Percentiles rank a stretch among this genome's conserved stretches.
Evolutionary conservation across 306 rosid species (phyloP).

Genomic region (Cucumis cinereus): DNA sequence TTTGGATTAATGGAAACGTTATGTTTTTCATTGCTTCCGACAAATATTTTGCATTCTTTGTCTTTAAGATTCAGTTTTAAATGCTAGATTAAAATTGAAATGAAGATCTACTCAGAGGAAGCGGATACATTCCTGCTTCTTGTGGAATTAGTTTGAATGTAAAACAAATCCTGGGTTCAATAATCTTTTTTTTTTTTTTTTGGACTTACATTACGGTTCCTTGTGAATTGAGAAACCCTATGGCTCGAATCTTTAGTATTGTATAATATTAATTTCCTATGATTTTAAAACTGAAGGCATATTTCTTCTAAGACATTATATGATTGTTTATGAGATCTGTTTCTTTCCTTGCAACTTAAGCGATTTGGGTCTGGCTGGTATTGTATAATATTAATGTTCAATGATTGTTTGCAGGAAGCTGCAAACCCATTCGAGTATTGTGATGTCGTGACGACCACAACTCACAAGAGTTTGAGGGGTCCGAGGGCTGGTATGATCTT

Average conservation of each 20-base stretch:
- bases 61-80: not conserved
- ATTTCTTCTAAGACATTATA: not conserved
- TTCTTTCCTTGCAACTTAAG: not conserved
- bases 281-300: too few relatives aligned
- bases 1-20: not conserved
- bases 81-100: not conserved
- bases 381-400: not conserved
- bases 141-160: not conserved
- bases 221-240: not conserved
- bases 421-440: conserved; percentile 71
- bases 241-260: not conserved
- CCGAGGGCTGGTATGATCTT: conserved; percentile 98
- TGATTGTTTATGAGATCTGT: not conserved
- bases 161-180: not conserved
- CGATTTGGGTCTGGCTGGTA: not conserved
- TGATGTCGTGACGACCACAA: conserved; percentile 85
- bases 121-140: not conserved
- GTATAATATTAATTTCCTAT: too few relatives aligned
- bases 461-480: conserved; percentile 93
- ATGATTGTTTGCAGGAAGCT: conserved; percentile 47
- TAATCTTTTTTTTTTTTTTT: not conserved
- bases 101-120: not conserved
- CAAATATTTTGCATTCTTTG: not conserved
- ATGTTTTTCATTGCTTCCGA: not conserved
- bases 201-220: not conserved